Evolutionary conservation across 768 basidiomycete species (phyloP).

Genomic region (Lentinula detonsa): DNA sequence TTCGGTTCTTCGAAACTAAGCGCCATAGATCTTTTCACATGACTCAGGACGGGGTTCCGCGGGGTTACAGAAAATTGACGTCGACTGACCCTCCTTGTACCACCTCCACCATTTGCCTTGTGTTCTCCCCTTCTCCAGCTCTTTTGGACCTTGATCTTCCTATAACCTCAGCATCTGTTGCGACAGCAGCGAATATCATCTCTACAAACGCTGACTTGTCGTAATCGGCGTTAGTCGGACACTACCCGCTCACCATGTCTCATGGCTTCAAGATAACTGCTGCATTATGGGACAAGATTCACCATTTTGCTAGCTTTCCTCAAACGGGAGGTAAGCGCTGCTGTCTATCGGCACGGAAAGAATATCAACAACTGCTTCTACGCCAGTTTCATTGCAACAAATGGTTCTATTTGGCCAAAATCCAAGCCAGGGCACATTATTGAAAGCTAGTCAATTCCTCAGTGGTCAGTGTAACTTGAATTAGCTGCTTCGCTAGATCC

Average conservation of each 20-base stretch:
- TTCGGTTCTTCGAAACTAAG: background rate
- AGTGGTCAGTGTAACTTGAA: constrained; percentile 39
- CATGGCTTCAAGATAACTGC: constrained; percentile 69
- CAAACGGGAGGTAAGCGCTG: constrained; percentile 75
- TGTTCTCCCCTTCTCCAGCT: background rate
- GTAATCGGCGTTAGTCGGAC: background rate
- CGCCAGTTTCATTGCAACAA: constrained; percentile 81
- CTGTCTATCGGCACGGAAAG: background rate
- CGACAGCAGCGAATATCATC: background rate
- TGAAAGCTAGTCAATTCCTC: constrained; percentile 90
- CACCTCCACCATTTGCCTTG: background rate
- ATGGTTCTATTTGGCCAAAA: constrained; percentile 98
- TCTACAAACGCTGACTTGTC: background rate
- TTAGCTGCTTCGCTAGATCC: background rate
- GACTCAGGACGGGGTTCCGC: background rate
- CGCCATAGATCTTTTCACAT: background rate
- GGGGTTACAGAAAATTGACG: background rate
- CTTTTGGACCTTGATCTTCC: background rate
- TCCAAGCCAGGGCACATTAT: constrained; percentile 87
- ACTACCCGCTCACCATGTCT: constrained; percentile 30
- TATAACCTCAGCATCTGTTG: background rate
- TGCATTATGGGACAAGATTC: constrained; percentile 83
- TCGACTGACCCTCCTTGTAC: background rate
- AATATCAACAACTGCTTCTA: constrained; percentile 18
- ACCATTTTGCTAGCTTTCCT: constrained; percentile 87